Base-by-base conservation (phyloP, 805 yeast genomes). In the Kodamaea fukazawae region DNA sequence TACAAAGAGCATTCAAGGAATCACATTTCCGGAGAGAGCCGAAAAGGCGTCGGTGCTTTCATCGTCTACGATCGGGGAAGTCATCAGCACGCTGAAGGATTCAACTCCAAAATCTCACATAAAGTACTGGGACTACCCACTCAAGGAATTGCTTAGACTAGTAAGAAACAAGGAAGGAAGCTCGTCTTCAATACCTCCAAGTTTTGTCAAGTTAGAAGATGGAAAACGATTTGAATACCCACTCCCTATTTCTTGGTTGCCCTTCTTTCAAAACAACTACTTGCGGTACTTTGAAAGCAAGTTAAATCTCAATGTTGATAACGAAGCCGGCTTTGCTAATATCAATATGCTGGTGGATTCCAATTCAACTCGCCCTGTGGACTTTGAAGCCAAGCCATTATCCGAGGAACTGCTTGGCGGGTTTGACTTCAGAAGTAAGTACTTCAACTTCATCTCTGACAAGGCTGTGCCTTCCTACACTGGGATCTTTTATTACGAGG, bases 401-500 rank as follows among this genome's bases (percentile, higher is more conserved):
- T 9, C 34, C 4, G 26, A 18, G 35, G 35, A 32, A 20, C 7
- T 22, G 17, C 8, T 32, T 14, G 23, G 35, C 35, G 37, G 25
- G 25, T 13, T 22, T 10, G 36, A 45, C 42, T 28, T 34, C 17
- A 32, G 29, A 27, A 45, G 45, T 16, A 50, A 55, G 20, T 65
- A 53, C 48, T 60, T 48, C 48, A 69, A 69, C 47, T 69, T 70
- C 46, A 59, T 70, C 16, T 46, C 69, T 10, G 66, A 70, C 40
- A 59, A 60, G 36, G 60, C 63, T 4, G 54, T 69, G 4, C 43
- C 47, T 12, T 51, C 63, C 3, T 49, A 61, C 3, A 52, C 61
- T 2, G 73, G 75, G 1, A 44, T 70, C 1, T 70, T 54, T 46
- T 70, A 70, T 45, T 70, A 67, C 45, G 75, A 70, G 43, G 59